These are phyloP conservation scores for Tuber microsphaerosporum DNA, from an alignment of 495 filamentous ascomycete species.

Conservation along the genomic window DNA sequence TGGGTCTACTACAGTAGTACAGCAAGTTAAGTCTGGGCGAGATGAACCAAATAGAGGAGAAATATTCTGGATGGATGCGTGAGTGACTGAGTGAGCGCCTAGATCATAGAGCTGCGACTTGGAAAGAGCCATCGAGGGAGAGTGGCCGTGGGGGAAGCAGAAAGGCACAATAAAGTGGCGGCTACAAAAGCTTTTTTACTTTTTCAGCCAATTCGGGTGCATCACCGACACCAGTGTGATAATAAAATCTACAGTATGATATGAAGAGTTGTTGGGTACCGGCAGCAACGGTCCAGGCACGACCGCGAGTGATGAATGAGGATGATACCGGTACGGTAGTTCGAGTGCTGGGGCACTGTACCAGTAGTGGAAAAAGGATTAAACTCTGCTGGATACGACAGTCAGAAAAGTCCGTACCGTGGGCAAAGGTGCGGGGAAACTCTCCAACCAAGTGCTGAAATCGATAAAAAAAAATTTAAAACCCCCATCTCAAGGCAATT, in stretches of 20 bases:
- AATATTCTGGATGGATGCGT: background rate
- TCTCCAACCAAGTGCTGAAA: slow-evolving; percentile 16
- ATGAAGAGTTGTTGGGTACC: background rate
- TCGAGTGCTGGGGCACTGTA: background rate
- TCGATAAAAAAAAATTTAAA: slow-evolving; percentile 8
- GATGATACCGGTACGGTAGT: background rate
- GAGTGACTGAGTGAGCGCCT: background rate
- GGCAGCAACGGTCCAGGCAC: background rate
- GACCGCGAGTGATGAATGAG: background rate
- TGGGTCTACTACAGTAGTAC: too few species aligned
- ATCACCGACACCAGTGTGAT: background rate
- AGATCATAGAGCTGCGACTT: background rate
- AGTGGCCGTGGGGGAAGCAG: background rate
- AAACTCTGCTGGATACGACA: background rate
- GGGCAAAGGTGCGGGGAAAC: slow-evolving; percentile 19
- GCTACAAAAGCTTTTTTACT: background rate
- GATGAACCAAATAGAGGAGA: background rate
- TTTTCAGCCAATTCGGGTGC: background rate
- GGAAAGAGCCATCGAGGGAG: background rate
- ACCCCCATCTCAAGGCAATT: background rate
- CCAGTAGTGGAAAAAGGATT: background rate
- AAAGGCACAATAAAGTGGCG: background rate
- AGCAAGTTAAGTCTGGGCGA: background rate
- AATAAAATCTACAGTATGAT: background rate
- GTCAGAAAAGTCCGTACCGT: slow-evolving; percentile 4